Evolutionary conservation across 805 yeast genomes (phyloP).

Genomic region (Ogataea saltuana): DNA sequence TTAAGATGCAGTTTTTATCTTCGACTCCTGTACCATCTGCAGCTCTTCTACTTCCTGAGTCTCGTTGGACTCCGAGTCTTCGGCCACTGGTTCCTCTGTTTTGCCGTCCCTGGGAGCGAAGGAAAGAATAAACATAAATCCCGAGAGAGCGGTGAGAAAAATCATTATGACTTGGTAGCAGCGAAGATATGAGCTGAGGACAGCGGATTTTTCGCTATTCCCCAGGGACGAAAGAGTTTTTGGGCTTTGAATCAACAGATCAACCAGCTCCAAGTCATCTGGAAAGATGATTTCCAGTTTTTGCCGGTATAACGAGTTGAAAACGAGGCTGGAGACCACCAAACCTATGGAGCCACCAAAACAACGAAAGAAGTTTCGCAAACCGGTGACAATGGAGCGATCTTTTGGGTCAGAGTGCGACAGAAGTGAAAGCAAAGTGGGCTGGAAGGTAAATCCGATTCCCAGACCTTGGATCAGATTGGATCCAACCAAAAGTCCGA

Average conservation of each 20-base stretch:
- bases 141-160: constrained; percentile 18
- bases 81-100: constrained; percentile 5
- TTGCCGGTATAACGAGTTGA: constrained; percentile 12
- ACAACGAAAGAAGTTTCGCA: constrained; percentile 52
- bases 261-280: neutral
- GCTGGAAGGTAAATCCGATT: constrained; percentile 51
- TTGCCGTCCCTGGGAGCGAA: constrained; percentile 13
- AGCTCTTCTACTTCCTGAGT: neutral
- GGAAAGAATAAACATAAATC: constrained; percentile 20
- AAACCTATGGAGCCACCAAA: constrained; percentile 59
- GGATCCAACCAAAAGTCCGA: constrained; percentile 38
- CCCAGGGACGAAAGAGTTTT: constrained; percentile 3
- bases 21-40: neutral
- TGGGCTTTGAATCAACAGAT: constrained; percentile 6
- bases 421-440: constrained; percentile 50
- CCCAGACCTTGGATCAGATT: constrained; percentile 42
- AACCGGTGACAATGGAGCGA: constrained; percentile 53
- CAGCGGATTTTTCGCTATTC: neutral
- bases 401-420: constrained; percentile 49
- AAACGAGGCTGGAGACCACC: constrained; percentile 26
- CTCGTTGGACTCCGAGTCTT: neutral
- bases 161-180: constrained; percentile 18
- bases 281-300: constrained; percentile 2
- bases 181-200: constrained; percentile 13
- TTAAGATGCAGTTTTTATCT: neutral